Base-by-base conservation (phyloP, 768 basidiomycete genomes). In the Russula compacta region DNA sequence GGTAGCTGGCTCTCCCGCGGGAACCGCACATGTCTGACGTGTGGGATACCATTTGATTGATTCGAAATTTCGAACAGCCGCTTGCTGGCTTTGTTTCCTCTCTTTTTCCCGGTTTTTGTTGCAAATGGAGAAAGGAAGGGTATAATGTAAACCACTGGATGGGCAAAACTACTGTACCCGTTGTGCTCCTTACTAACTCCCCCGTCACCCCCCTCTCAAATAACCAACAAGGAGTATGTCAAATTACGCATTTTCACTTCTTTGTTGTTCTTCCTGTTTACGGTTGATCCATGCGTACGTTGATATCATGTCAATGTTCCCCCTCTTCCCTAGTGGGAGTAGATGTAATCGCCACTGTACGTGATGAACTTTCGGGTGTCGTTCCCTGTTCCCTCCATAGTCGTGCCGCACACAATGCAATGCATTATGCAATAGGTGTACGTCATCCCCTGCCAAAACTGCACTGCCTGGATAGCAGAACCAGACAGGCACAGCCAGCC, bases 11-110 rank as follows among this genome's bases (percentile, higher is more conserved):
- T 60, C 29, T 56, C 52, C 39, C 52, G 56, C 17, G 57, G 61
- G 12, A 66, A 58, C 21, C 46, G 38, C 32, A 58, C 52, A 17
- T 66, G 65, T 35, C 63, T 51, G 32, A 53, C 29, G 17, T 66
- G 65, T 43, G 36, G 59, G 46, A 52, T 43, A 36, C 48, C 55
- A 2, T 66, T 66, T 33, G 58, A 57, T 10, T 66, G 40, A 57
- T 38, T 56, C 38, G 10, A 47, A 51, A 44, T 29, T 44, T 19
- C 24, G 9, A 36, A 14, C 17, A 19, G 7, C 19, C 11, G 19
- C n/a, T 21, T 2, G 19, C 8, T 24, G 8, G 8, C 49, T 12
- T 44, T 9, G 33, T 5, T n/a, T 11, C 2, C 1, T 33, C 4
- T 47, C 40, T 40, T 47, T 48, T 21, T 21, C n/a, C 35, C 44